These are phyloP conservation scores for Fusarium newnesense DNA, from an alignment of 2,329 filamentous ascomycete genomes.

Conservation along the genomic window DNA sequence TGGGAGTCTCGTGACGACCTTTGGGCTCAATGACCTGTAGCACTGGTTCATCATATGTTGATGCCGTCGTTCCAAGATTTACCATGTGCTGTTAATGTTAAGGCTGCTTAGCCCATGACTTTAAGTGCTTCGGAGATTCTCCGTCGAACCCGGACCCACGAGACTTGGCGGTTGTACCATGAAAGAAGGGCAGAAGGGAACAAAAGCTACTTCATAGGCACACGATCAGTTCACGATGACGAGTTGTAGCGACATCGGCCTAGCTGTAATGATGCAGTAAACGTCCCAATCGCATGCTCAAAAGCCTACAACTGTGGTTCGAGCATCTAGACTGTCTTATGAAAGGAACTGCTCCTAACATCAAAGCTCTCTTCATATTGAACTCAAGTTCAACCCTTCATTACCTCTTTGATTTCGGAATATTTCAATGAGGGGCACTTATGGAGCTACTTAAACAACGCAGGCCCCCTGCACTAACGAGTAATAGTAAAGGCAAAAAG, in stretches of 20 bases:
- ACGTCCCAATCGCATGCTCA: neutral
- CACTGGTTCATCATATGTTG: neutral
- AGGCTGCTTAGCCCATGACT: neutral
- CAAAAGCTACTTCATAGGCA: neutral
- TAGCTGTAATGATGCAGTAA: neutral
- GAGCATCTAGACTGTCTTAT: neutral
- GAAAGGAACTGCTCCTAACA: neutral
- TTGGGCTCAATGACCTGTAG: slow-evolving; percentile 9
- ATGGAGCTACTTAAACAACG: slow-evolving; percentile 5
- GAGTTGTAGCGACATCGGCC: neutral
- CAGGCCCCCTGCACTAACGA: slow-evolving; percentile 12
- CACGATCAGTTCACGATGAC: neutral
- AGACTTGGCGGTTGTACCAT: neutral
- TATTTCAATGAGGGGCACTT: slow-evolving; percentile 1
- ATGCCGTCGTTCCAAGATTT: neutral
- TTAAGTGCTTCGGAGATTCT: neutral
- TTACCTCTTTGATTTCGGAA: neutral
- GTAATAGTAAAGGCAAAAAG: neutral
- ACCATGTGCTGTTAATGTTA: neutral
- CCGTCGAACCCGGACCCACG: neutral
- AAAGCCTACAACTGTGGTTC: neutral
- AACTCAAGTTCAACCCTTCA: neutral
- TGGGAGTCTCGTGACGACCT: slow-evolving; percentile 30
- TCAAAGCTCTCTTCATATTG: neutral
- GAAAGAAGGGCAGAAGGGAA: neutral